Conservation (phyloP, 805 yeast genomes). For the Candida ulmi region DNA sequence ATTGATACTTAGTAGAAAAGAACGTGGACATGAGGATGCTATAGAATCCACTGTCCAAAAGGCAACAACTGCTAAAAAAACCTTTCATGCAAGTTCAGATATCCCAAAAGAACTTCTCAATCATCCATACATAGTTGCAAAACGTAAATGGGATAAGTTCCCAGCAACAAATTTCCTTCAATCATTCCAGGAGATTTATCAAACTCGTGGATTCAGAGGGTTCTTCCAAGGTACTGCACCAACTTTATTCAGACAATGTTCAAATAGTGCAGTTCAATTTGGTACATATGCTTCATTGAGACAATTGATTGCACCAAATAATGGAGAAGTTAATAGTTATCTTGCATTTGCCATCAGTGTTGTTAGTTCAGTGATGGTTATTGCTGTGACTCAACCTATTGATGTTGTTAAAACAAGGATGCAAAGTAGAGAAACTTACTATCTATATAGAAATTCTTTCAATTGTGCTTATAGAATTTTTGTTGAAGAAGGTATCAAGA, state of each 20-base stretch:
- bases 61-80: conserved; percentile 13
- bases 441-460: conserved; percentile 54
- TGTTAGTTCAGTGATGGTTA: conserved; percentile 66
- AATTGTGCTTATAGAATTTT: conserved; percentile 46
- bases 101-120: conserved; percentile 22
- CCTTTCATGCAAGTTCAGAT: conserved; percentile 24
- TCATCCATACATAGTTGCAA: conserved; percentile 26
- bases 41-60: conserved; percentile 21
- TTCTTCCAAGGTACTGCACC: conserved; percentile 79
- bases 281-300: conserved; percentile 75
- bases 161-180: conserved; percentile 51
- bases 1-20: conserved; percentile 26
- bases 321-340: conserved; percentile 29
- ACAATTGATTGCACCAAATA: conserved; percentile 58
- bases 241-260: conserved; percentile 75
- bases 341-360: conserved; percentile 43
- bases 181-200: conserved; percentile 61
- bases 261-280: conserved; percentile 77
- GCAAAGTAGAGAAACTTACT: conserved; percentile 68
- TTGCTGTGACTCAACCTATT: conserved; percentile 78
- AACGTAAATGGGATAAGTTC: conserved; percentile 34
- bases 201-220: conserved; percentile 67
- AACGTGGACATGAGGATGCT: conserved; percentile 12
- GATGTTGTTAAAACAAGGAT: conserved; percentile 84
- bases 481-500: conserved; percentile 39